Evolutionary conservation across 345 rosid genomes (phyloP).

Genomic region (Hevea brasiliensis): DNA sequence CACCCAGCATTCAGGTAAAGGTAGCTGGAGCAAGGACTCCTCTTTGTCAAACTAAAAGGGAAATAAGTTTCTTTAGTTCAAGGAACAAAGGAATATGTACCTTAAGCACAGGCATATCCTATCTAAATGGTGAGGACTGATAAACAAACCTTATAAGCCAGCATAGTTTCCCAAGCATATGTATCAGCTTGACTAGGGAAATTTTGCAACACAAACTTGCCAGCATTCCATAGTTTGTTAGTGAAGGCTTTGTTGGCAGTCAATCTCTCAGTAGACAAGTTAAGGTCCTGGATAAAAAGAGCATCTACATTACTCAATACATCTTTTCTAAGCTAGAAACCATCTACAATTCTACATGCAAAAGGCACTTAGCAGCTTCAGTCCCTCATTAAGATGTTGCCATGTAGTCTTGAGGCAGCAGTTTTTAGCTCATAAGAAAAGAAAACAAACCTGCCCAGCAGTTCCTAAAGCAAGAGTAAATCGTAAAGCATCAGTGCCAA

Average conservation of each 20-base stretch:
- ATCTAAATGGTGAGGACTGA: background rate
- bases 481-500: constrained; percentile 93
- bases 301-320: constrained; percentile 21
- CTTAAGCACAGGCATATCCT: background rate
- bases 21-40: constrained; percentile 56
- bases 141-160: constrained; percentile 58
- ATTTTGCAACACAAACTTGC: constrained; percentile 89
- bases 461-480: constrained; percentile 91
- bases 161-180: constrained; percentile 71
- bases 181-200: constrained; percentile 64
- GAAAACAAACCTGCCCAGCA: constrained; percentile 87
- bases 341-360: background rate
- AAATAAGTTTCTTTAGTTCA: constrained; percentile 14
- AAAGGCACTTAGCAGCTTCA: constrained; percentile 14
- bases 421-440: constrained; percentile 13
- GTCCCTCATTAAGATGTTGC: background rate
- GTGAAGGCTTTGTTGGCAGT: constrained; percentile 95
- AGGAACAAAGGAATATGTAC: background rate
- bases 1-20: constrained; percentile 95
- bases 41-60: constrained; percentile 67
- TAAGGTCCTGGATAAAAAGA: constrained; percentile 69
- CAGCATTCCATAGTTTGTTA: constrained; percentile 98
- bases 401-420: constrained; percentile 5
- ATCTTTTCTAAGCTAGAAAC: constrained; percentile 18
- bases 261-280: constrained; percentile 89